Evolutionary conservation across 2,329 filamentous ascomycete species (phyloP).

Genomic region (Dendrostoma leiphaemia): DNA sequence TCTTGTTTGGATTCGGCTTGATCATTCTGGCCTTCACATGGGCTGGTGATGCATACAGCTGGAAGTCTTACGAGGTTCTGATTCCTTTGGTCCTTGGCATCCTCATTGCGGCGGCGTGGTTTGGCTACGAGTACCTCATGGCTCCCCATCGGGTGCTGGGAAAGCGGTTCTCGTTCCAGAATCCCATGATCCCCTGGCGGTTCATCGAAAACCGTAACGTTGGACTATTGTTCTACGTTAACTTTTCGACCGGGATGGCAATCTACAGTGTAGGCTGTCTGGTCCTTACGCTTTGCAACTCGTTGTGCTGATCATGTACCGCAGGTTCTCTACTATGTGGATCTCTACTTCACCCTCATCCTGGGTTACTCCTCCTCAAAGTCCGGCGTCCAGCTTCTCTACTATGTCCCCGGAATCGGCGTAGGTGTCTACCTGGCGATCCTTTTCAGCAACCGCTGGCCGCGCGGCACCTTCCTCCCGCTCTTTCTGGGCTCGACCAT

Average conservation of each 20-base stretch:
- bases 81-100: constrained; percentile 45
- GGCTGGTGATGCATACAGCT: constrained; percentile 52
- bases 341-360: constrained; percentile 68
- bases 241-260: constrained; percentile 57
- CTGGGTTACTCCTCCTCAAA: constrained; percentile 46
- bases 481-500: constrained; percentile 55
- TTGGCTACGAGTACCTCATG: constrained; percentile 54
- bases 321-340: constrained; percentile 61
- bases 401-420: constrained; percentile 62
- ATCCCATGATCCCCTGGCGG: constrained; percentile 62
- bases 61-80: constrained; percentile 48
- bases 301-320: no score
- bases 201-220: constrained; percentile 58
- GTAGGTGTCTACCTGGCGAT: constrained; percentile 58
- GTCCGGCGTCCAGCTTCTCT: constrained; percentile 58
- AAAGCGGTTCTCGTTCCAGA: constrained; percentile 48
- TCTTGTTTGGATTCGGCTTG: constrained; percentile 52
- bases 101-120: constrained; percentile 38
- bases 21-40: constrained; percentile 55
- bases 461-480: constrained; percentile 59
- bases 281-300: no score
- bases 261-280: constrained; percentile 41
- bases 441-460: constrained; percentile 59
- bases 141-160: constrained; percentile 45
- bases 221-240: constrained; percentile 58